phyloP scores from a whole-genome alignment of 495 filamentous ascomycete genomes.

The Penicillium dipodomyicola region DNA sequence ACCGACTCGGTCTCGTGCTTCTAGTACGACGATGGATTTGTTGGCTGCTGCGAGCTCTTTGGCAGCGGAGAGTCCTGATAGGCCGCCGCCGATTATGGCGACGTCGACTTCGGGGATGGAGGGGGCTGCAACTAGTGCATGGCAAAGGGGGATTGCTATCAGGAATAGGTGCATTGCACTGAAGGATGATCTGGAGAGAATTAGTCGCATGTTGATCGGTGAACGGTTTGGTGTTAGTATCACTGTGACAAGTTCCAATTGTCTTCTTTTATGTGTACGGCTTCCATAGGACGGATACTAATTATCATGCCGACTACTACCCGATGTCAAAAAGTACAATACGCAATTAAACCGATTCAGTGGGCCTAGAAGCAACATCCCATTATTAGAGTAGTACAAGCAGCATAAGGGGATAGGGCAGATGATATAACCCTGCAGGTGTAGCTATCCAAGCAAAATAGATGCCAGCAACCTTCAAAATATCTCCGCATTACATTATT shows the following conservation, averaged over 20 bases:
- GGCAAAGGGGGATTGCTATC: neutral
- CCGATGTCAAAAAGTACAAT: neutral
- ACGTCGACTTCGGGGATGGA: constrained; percentile 11
- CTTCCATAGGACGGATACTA: neutral
- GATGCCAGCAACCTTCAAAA: neutral
- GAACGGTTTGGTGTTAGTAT: neutral
- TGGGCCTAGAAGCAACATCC: neutral
- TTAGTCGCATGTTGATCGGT: neutral
- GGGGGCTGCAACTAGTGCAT: neutral
- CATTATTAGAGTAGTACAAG: neutral
- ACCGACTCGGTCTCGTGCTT: constrained; percentile 26
- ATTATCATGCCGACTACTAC: neutral
- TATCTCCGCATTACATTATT: neutral
- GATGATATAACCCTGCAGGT: neutral
- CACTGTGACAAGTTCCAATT: neutral
- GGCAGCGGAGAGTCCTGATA: constrained; percentile 21
- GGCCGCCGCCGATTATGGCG: constrained; percentile 23
- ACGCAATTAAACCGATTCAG: neutral
- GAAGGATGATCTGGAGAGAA: too few species aligned
- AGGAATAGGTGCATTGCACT: neutral
- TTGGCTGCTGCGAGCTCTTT: constrained; percentile 16
- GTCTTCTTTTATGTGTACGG: neutral
- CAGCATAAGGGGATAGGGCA: neutral
- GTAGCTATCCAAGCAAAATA: neutral
- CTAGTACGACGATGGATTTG: constrained; percentile 18